Evolutionary conservation across 768 basidiomycete genomes (phyloP).

Genomic region (Pleurotus tuoliensis): DNA sequence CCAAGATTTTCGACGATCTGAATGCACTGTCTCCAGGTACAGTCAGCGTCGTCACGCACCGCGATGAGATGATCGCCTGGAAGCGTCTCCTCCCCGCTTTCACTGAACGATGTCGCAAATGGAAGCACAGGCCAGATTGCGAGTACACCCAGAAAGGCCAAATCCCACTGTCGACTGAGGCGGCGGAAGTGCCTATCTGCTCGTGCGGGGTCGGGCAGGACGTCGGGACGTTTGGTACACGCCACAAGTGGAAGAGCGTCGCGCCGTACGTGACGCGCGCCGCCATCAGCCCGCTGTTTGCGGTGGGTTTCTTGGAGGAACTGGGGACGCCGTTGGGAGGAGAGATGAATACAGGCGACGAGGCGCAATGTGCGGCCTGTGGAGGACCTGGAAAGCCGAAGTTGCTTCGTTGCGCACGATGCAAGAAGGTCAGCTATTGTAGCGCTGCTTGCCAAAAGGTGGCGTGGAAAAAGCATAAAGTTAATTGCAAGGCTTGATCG

Average conservation of each 20-base stretch:
- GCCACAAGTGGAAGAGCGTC: constrained; percentile 32
- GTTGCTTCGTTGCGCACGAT: constrained; percentile 30
- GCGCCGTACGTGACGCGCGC: constrained; percentile 42
- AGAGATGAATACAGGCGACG: constrained; percentile 8
- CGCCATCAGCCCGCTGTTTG: constrained; percentile 52
- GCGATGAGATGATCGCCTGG: constrained; percentile 42
- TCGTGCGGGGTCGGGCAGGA: constrained; percentile 50
- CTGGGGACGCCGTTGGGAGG: constrained; percentile 16
- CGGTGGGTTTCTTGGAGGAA: constrained; percentile 44
- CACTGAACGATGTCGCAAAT: constrained; percentile 50
- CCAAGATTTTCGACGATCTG: constrained; percentile 10
- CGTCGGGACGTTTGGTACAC: constrained; percentile 30
- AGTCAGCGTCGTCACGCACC: constrained; percentile 15
- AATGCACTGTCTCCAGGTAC: neutral
- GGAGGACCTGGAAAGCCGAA: constrained; percentile 16
- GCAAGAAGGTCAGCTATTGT: constrained; percentile 39
- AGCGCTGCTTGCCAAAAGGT: constrained; percentile 39
- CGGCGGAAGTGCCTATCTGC: constrained; percentile 41
- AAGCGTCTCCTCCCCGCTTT: constrained; percentile 46
- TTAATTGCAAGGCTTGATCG: constrained; percentile 17
- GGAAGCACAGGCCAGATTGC: constrained; percentile 44
- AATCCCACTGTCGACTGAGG: constrained; percentile 36
- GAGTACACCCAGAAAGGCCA: constrained; percentile 33
- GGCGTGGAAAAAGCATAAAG: constrained; percentile 46
- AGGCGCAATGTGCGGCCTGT: constrained; percentile 13